phyloP scores from a whole-genome alignment of 768 basidiomycete species.

The Mycena vulgaris region DNA sequence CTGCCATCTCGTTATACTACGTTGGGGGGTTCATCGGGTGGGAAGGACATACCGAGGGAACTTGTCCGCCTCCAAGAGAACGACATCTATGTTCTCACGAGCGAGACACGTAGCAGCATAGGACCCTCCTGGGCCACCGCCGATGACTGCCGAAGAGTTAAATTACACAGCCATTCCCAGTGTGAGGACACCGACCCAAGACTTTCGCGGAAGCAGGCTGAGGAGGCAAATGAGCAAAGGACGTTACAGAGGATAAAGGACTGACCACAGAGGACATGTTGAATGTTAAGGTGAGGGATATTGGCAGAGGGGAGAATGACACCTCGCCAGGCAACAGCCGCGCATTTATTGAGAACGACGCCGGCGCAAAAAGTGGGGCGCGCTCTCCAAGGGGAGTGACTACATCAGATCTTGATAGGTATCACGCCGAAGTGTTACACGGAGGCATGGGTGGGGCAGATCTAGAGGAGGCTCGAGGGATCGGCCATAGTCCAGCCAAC shows the following conservation, averaged over 20 bases:
- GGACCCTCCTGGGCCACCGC: conserved; percentile 66
- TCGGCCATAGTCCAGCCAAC: neutral
- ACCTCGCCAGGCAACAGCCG: neutral
- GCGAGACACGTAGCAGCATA: conserved; percentile 64
- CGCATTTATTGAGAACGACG: neutral
- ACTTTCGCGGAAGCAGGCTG: conserved; percentile 23
- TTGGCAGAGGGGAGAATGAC: neutral
- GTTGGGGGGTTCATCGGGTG: too few species aligned
- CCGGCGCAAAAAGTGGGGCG: conserved; percentile 15
- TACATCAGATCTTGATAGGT: neutral
- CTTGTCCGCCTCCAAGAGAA: conserved; percentile 61
- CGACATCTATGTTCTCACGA: conserved; percentile 64
- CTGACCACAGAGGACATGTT: conserved; percentile 5
- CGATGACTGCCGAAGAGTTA: conserved; percentile 50
- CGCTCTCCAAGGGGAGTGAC: neutral
- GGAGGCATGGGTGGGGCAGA: conserved; percentile 2
- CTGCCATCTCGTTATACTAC: conserved; percentile 4
- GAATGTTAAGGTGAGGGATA: neutral
- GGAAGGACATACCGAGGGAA: conserved; percentile 58
- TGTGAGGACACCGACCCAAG: neutral
- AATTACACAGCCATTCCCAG: neutral
- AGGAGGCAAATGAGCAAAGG: neutral
- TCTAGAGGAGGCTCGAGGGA: neutral
- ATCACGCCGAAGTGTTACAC: neutral
- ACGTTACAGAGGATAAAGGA: neutral